Evolutionary conservation across 108 stramenopile genomes (phyloP), one percentile per base, ranked within the genome.

Genomic region (Pseudonitzschia multiseries): DNA sequence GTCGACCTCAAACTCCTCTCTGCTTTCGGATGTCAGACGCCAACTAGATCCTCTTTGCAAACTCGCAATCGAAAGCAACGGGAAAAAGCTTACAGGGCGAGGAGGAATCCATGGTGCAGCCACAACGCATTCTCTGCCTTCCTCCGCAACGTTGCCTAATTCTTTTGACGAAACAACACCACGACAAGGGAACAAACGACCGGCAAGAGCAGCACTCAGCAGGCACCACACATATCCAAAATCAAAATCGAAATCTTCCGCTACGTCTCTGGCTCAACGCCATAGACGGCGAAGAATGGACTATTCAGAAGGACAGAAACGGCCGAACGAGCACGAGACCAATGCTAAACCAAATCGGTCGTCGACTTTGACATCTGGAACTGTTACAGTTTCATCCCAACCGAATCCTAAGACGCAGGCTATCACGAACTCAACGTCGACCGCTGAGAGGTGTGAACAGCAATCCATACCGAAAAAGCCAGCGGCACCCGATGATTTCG

Each of bases 101-200:
- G 71, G 27, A 71, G 71, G 71, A 72, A 68, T 78, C 29, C 43
- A 72, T 41, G 65, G 60, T 33, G 43, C n/a, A n/a, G 36, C 10
- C 70, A 21, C 56, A 59, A 24, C 22, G 56, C 17, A 26, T 17
- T 31, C 40, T 32, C 15, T 32, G 8, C 46, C 17, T 29, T 31
- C 31, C 14, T 57, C 40, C 15, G 41, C 74, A 22, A 31, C n/a
- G 26, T 57, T 27, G 13, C 10, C 56, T 20, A n/a, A 57, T 59
- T 5, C 57, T 20, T n/a, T 44, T 5, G 42, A 6, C 17, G 27
- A n/a, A 8, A 51, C 64, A 24, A 51, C 73, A 21, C 46, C 53
- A 65, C 73, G 52, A 22, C 59, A 40, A 9, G 51, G 36, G 17
- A 73, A 65, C 40, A 46, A 33, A 65, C 64, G 53, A 22, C 65